Evolutionary conservation across 2,329 filamentous ascomycete genomes (phyloP), one percentile per base, ranked within the genome.

Genomic region (Emergomyces orientalis): DNA sequence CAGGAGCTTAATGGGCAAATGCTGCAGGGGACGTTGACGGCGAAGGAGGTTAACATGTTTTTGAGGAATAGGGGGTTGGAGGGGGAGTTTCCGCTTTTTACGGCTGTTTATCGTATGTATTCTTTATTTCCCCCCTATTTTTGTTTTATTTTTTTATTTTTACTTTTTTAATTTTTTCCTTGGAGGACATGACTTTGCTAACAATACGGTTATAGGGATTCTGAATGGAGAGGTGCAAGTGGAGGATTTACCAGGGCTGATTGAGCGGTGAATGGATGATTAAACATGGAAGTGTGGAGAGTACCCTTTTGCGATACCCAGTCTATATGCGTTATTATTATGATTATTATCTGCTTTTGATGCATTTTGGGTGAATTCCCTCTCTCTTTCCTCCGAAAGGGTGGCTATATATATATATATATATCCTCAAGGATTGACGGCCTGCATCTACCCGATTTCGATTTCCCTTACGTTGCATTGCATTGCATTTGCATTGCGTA

Each of bases 1-100:
- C 84, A 86, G 64, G 92, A 97, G 74, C 82, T 99, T 65, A 97
- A 99, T 73, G 94, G 94, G 17, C 94, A 99, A 81, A 96, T 95
- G 80, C 81, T 99, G 64, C 94, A 99, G 79, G 94, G 94, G 45
- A 97, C 91, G 0, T 88, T 88, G 69, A 99, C 94, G 2, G 92
- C 94, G 9, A 85, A 87, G 66, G 94, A 99, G 75, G 92, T 99
- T 51, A 90, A 96, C 78, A 86, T 82, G 59, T 97, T 97, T 77
- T 77, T 99, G 71, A 90, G 88, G 79, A 85, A 85, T 59, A 83
- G 89, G 67, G 89, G 88, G 0, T 78, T 88, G 67, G 91, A 95
- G 77, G 80, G 85, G 39, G 88, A 96, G 60, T 99, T 96, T 74
- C 94, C 94, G 25, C 80, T 99, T 6, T 95, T 99, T 74, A 97